Evolutionary conservation across 139 green algal species (phyloP).

Genomic region (Chlorella sp.): DNA sequence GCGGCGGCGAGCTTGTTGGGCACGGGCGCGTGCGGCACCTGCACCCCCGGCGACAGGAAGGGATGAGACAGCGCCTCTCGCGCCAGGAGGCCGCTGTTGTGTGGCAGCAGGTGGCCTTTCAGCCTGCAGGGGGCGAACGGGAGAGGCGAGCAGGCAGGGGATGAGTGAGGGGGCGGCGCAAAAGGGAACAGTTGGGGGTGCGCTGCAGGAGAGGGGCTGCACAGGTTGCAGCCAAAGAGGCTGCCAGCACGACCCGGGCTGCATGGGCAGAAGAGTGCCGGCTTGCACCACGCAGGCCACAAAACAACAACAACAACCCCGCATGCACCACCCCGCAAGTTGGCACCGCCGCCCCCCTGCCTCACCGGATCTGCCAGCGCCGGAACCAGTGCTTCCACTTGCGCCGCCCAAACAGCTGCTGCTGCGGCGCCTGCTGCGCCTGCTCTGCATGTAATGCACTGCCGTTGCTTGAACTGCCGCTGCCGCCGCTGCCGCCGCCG

Average conservation of each 20-base stretch:
- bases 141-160: no score
- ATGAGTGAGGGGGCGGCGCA: no score
- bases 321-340: no score
- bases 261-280: no score
- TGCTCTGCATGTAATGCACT: background rate
- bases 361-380: conserved; percentile 28
- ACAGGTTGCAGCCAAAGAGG: no score
- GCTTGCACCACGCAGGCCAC: no score
- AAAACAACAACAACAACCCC: no score
- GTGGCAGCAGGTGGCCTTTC: conserved; percentile 43
- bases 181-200: no score
- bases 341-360: no score
- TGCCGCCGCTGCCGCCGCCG: background rate
- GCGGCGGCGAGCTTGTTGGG: background rate
- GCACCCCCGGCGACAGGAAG: conserved; percentile 44
- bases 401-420: background rate
- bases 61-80: conserved; percentile 52
- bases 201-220: no score
- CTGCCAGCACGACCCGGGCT: no score
- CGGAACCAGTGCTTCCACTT: conserved; percentile 18
- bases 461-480: background rate
- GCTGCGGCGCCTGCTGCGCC: background rate
- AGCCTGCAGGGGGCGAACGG: conserved; percentile 7
- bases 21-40: conserved; percentile 30
- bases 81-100: conserved; percentile 53